Evolutionary conservation across 2,329 filamentous ascomycete species (phyloP).

Genomic region (Colletotrichum sp.): DNA sequence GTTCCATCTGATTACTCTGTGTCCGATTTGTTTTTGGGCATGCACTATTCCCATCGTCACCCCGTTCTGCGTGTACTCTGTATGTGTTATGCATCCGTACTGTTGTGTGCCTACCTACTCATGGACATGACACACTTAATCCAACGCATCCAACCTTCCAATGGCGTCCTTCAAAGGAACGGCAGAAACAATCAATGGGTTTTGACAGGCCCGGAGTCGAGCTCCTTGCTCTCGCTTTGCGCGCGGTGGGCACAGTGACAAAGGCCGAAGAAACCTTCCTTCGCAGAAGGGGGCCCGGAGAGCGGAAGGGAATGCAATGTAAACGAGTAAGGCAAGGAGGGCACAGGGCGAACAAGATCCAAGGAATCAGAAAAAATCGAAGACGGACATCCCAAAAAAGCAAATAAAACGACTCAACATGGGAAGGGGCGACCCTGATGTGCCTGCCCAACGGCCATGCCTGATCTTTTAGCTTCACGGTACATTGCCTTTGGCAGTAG

Average conservation of each 20-base stretch:
- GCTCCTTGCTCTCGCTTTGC: neutral
- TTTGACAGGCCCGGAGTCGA: neutral
- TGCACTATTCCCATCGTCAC: neutral
- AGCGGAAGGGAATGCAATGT: neutral
- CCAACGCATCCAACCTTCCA: neutral
- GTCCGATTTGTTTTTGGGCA: neutral
- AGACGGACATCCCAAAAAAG: neutral
- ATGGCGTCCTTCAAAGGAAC: neutral
- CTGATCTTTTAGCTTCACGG: neutral
- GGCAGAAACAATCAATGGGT: slow-evolving; percentile 4
- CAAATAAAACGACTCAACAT: neutral
- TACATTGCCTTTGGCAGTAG: neutral
- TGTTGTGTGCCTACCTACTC: neutral
- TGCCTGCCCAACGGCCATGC: neutral
- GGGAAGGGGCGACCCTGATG: slow-evolving; percentile 3
- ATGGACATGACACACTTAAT: neutral
- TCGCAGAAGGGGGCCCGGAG: neutral
- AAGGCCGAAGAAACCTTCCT: neutral
- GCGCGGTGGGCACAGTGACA: neutral
- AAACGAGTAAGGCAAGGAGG: neutral
- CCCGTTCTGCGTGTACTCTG: neutral
- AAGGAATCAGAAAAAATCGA: neutral
- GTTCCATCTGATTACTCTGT: neutral
- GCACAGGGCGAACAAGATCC: neutral
- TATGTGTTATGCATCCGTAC: neutral